A percentile compares a stretch with the other conserved stretches of the same genome.
These are phyloP conservation scores for Cokeromyces recurvatus DNA, from an alignment of 371 early-diverging fungal genomes.

Conservation along the genomic window DNA sequence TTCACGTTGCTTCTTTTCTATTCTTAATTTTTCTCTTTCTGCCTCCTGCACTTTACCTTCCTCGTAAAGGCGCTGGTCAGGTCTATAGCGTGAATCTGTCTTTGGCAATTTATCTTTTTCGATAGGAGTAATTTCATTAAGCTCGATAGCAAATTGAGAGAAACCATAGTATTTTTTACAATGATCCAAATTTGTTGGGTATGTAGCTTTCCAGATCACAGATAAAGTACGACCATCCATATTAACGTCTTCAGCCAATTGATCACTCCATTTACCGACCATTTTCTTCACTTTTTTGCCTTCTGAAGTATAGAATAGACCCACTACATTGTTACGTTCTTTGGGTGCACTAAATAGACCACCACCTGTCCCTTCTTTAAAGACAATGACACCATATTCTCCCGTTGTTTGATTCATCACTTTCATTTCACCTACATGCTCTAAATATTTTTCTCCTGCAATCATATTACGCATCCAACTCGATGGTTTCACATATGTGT, in stretches of 20 bases:
- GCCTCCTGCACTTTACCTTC: slow-evolving; percentile 65
- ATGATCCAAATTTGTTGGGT: slow-evolving; percentile 23
- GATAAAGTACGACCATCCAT: slow-evolving; percentile 42
- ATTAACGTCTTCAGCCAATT: slow-evolving; percentile 37
- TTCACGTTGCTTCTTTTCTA: slow-evolving; percentile 86
- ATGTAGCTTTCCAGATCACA: slow-evolving; percentile 73
- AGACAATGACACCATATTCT: slow-evolving; percentile 47
- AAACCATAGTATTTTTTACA: slow-evolving; percentile 86
- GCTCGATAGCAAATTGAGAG: slow-evolving; percentile 74
- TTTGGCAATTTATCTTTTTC: slow-evolving; percentile 62
- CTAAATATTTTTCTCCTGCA: slow-evolving; percentile 71
- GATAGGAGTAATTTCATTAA: slow-evolving; percentile 72
- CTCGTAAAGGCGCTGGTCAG: slow-evolving; percentile 84
- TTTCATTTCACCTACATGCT: slow-evolving; percentile 71
- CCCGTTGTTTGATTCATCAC: slow-evolving; percentile 67
- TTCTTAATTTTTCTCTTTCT: slow-evolving; percentile 72
- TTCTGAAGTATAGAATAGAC: slow-evolving; percentile 36
- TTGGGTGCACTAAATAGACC: slow-evolving; percentile 10
- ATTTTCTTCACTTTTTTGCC: slow-evolving; percentile 41
- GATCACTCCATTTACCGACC: slow-evolving; percentile 56
- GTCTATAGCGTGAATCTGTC: slow-evolving; percentile 87
- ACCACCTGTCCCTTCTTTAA: slow-evolving; percentile 41
- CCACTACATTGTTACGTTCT: slow-evolving; percentile 58
- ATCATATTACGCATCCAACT: slow-evolving; percentile 80
- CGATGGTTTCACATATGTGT: slow-evolving; percentile 68